Conservation (phyloP, 441 rosid genomes). For the Populus hybrid region DNA sequence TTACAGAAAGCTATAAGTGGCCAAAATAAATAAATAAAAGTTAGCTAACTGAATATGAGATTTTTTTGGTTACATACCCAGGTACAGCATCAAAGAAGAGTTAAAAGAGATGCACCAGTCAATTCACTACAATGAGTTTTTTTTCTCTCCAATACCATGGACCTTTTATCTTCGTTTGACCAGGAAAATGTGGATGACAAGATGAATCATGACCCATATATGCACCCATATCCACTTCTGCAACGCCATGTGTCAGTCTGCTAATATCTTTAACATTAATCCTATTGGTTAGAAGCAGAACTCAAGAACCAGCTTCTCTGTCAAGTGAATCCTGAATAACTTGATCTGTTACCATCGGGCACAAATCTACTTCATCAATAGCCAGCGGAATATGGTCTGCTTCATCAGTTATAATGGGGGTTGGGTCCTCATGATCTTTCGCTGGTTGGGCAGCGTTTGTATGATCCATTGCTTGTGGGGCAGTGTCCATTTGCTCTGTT, state of each 20-base stretch:
- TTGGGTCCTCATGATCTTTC: constrained; percentile 20
- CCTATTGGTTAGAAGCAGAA: constrained; percentile 15
- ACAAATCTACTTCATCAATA: constrained; percentile 21
- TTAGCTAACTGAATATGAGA: constrained; percentile 3
- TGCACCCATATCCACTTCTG: constrained; percentile 6
- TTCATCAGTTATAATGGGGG: constrained; percentile 9
- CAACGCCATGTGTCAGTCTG: background rate
- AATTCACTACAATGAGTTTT: background rate
- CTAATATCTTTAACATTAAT: background rate
- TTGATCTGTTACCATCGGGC: constrained; percentile 25
- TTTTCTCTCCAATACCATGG: background rate
- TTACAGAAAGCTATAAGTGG: background rate
- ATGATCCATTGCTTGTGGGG: constrained; percentile 26
- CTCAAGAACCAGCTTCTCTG: constrained; percentile 34
- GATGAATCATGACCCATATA: background rate
- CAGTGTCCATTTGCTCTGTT: constrained; percentile 9
- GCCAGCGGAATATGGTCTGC: constrained; percentile 12
- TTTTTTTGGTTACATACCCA: background rate
- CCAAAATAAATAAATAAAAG: background rate
- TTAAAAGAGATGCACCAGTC: constrained; percentile 6
- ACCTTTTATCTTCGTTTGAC: background rate
- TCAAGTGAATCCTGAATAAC: constrained; percentile 21
- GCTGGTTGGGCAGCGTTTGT: constrained; percentile 15
- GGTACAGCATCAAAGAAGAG: background rate
- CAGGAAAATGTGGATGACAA: constrained; percentile 3